Evolutionary conservation across 345 rosid species (phyloP), one percentile per base, ranked within the genome.

Genomic region (Pistacia atlantica): DNA sequence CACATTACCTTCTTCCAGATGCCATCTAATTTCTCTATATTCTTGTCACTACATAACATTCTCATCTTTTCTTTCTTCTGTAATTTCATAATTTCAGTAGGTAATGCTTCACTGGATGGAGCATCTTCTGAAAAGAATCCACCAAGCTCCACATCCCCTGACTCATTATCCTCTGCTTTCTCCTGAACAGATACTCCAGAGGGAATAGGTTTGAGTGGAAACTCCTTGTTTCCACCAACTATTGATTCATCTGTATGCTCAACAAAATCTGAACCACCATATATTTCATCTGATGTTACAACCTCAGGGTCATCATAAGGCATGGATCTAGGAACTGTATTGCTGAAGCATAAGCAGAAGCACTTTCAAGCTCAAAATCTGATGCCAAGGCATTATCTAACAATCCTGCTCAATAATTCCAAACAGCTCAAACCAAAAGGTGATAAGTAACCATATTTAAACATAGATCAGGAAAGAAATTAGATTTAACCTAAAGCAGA

Each of bases 1-100:
- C 57, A 58, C 46, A 79, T 71, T 83, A 95, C 98, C 98, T 95
- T 91, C 85, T 88, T 95, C 98, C 98, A 95, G 74, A 95, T 87
- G 60, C 98, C 97, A 25, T 90, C 89, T 81, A 92, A 82, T 88
- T 89, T 92, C 82, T 73, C 87, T 49, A 91, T 73, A 84, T 88
- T 86, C 82, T 90, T 87, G 85, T 84, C 95, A 77, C 85, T 87
- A 68, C 80, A 67, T 72, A 89, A 78, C 81, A 85, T 89, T 81
- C 83, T 93, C 83, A 87, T 75, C 83, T 79, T 90, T 83, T 90
- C 95, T 80, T 87, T 85, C 84, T 87, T 88, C 73, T 91, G 94
- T 65, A 89, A 72, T 83, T 84, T 84, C 83, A 88, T 54, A 69
- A 95, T 76, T 86, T 88, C 93, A 38, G 83, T 73, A 54, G 88